These are phyloP conservation scores for Penicillium robsamsonii DNA, from an alignment of 495 filamentous ascomycete species.

Conservation along the genomic window DNA sequence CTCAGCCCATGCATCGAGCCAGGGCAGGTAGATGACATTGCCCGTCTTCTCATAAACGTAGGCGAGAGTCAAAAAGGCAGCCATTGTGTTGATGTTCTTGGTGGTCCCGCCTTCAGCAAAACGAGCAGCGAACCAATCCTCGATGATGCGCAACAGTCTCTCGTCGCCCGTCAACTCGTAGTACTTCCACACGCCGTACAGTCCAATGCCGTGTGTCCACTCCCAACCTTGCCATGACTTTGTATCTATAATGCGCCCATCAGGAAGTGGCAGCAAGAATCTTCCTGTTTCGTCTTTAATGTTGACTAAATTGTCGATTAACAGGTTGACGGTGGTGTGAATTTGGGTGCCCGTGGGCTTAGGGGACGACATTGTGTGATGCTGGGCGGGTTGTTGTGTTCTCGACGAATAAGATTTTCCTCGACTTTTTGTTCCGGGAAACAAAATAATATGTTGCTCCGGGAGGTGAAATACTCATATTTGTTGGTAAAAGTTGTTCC, in stretches of 20 bases:
- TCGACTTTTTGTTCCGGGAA: not conserved
- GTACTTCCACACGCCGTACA: slow-evolving; percentile 78
- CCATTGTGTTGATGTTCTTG: slow-evolving; percentile 83
- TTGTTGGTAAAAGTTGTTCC: slow-evolving; percentile 1
- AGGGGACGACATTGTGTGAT: slow-evolving; percentile 23
- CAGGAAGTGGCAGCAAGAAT: slow-evolving; percentile 62
- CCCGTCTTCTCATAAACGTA: slow-evolving; percentile 66
- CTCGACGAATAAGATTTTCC: not conserved
- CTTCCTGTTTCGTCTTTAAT: slow-evolving; percentile 67
- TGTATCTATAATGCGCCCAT: slow-evolving; percentile 73
- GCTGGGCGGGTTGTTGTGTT: not conserved
- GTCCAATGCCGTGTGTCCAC: slow-evolving; percentile 76
- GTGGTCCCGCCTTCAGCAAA: slow-evolving; percentile 67
- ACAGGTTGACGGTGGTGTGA: slow-evolving; percentile 54
- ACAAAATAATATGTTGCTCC: not conserved
- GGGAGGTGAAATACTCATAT: not conserved
- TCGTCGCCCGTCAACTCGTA: slow-evolving; percentile 60
- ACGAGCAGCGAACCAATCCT: slow-evolving; percentile 64
- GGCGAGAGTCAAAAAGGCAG: slow-evolving; percentile 66
- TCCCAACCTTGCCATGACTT: slow-evolving; percentile 79
- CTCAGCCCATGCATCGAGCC: slow-evolving; percentile 72
- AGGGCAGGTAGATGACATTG: slow-evolving; percentile 60
- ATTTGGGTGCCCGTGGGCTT: slow-evolving; percentile 36
- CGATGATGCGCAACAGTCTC: slow-evolving; percentile 54
- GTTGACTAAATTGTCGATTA: slow-evolving; percentile 67